phyloP scores from a whole-genome alignment of 768 basidiomycete species.

The Arthromyces matolae region DNA sequence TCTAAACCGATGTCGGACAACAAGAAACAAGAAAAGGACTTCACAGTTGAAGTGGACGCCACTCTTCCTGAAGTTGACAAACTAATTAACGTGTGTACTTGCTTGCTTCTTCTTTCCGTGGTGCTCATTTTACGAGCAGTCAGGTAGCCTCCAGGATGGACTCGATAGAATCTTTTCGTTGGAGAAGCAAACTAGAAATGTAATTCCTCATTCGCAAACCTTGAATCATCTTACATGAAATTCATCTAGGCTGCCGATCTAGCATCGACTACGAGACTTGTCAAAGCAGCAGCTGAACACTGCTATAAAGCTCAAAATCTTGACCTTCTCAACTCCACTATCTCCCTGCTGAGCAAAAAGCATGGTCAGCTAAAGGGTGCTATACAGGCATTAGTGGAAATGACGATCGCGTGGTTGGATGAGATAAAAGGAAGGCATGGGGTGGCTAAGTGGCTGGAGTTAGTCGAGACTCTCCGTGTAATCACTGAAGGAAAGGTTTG shows the following conservation, averaged over 20 bases:
- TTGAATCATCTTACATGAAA: not conserved
- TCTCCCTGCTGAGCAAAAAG: constrained; percentile 81
- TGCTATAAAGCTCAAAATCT: constrained; percentile 72
- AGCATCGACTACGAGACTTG: constrained; percentile 83
- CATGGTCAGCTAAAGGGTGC: constrained; percentile 94
- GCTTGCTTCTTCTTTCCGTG: constrained; percentile 3
- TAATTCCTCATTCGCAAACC: constrained; percentile 31
- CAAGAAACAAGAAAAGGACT: constrained; percentile 87
- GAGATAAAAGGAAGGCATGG: constrained; percentile 68
- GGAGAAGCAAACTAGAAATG: constrained; percentile 97
- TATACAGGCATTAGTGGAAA: constrained; percentile 89
- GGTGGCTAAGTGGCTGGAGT: constrained; percentile 74
- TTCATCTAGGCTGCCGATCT: constrained; percentile 82
- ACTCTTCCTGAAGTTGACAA: constrained; percentile 65
- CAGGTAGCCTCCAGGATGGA: constrained; percentile 78
- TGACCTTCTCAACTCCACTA: constrained; percentile 63
- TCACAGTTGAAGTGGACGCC: constrained; percentile 74
- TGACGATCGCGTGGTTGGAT: constrained; percentile 76
- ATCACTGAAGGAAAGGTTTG: constrained; percentile 97
- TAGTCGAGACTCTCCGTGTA: constrained; percentile 83
- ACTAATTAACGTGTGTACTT: constrained; percentile 62
- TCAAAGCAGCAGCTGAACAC: constrained; percentile 67
- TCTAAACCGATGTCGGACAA: constrained; percentile 85
- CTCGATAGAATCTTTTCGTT: constrained; percentile 85
- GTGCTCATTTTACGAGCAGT: constrained; percentile 36